Conservation (phyloP, 2,329 filamentous ascomycete species). For the Aspergillus intermedius region DNA sequence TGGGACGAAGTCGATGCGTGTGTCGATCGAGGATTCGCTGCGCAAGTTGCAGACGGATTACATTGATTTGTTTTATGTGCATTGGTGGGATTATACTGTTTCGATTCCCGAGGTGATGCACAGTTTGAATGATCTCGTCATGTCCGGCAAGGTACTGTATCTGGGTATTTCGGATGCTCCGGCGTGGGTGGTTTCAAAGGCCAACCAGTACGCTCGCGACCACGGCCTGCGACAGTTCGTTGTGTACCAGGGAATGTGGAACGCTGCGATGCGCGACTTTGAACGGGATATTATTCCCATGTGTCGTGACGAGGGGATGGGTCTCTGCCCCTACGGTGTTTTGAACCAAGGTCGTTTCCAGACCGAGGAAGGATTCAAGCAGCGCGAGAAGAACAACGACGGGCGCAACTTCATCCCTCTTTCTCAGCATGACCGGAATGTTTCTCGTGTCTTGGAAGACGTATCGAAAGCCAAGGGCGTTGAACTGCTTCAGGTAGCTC, state of each 20-base stretch:
- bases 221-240: slow-evolving; percentile 64
- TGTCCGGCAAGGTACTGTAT: slow-evolving; percentile 59
- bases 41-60: slow-evolving; percentile 30
- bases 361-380: slow-evolving; percentile 26
- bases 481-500: slow-evolving; percentile 14
- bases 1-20: slow-evolving; percentile 22
- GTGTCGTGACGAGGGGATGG: slow-evolving; percentile 56
- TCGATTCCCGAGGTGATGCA: slow-evolving; percentile 64
- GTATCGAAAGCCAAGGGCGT: slow-evolving; percentile 9
- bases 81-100: slow-evolving; percentile 59
- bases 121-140: slow-evolving; percentile 55
- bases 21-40: slow-evolving; percentile 22
- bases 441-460: slow-evolving; percentile 12
- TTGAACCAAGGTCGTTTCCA: slow-evolving; percentile 33
- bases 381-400: slow-evolving; percentile 16
- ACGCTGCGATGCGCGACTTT: slow-evolving; percentile 55
- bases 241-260: slow-evolving; percentile 64
- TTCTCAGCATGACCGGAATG: slow-evolving; percentile 9
- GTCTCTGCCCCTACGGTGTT: background rate
- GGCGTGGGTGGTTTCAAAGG: slow-evolving; percentile 53
- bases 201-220: slow-evolving; percentile 55
- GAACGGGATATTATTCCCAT: slow-evolving; percentile 66
- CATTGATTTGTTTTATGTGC: slow-evolving; percentile 33
- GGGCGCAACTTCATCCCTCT: slow-evolving; percentile 15
- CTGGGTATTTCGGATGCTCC: slow-evolving; percentile 63